Base-by-base conservation (phyloP, 2,329 filamentous ascomycete species). In the Calonectria montana region DNA sequence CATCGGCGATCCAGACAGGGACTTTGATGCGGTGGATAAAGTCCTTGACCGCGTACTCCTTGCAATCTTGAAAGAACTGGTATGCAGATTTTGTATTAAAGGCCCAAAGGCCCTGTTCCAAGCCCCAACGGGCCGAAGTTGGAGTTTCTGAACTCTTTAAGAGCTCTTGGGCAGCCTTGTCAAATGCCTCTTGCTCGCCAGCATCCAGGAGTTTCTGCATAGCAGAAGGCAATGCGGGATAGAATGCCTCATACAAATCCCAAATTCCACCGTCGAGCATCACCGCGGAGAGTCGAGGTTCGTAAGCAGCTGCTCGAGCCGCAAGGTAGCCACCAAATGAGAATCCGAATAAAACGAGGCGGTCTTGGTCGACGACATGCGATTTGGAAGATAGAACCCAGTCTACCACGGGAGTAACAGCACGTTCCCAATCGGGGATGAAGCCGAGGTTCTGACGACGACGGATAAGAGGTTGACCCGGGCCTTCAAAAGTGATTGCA, bases 401-500 rank as follows among this genome's bases (percentile, higher is more conserved):
- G 76, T 87, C 84, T 0, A 87, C 76, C 1, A 87, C 77, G 0
- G 85, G 85, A 0, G 80, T 82, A 5, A 84, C 78, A 0, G 84
- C 85, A 8, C 70, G 77, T 74, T 86, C 84, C 85, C 86, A 87
- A 23, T 87, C 80, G 0, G 80, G 81, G 21, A 86, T 85, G 73
- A 87, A 88, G 3, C 83, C 85, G 1, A 87, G 55, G 3, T 80
- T 75, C 43, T 88, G 84, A 0, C 83, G 69, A 1, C 86, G 82
- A 12, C 84, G 82, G 2, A 85, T 82, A 0, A 79, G 83, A 3
- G 82, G 80, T 72, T 88, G 86, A 0, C 86, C 86, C 0, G 86
- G 86, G 0, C 86, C 87, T 55, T 88, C 86, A 72, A 86, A 88
- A 0, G 83, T 83, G 12, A 87, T 80, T 35, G 81, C 80, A 65